These are phyloP conservation scores for Pyricularia pennisetigena DNA, from an alignment of 2,329 filamentous ascomycete genomes.

Conservation along the genomic window DNA sequence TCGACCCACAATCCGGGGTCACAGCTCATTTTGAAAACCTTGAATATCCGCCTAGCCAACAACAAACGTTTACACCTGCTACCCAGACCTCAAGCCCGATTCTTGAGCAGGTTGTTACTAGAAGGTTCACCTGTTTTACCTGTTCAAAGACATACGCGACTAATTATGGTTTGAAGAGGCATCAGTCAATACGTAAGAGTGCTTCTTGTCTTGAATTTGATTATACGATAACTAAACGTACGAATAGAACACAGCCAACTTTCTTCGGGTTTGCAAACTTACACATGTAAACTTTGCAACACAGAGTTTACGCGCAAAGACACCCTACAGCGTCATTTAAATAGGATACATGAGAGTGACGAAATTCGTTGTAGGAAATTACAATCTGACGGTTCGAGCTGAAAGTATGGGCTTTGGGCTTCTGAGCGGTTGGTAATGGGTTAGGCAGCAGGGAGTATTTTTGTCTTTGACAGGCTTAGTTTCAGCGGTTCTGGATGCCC, in stretches of 20 bases:
- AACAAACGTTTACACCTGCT: not conserved
- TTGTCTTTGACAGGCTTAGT: not conserved
- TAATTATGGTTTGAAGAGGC: not conserved
- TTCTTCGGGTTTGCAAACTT: not conserved
- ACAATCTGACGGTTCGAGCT: not conserved
- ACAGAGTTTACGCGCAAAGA: not conserved
- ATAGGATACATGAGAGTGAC: not conserved
- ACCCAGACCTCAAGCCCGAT: not conserved
- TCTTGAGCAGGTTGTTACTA: not conserved
- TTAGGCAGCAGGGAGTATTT: not conserved
- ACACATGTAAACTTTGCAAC: not conserved
- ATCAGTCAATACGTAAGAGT: not conserved
- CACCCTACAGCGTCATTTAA: not conserved
- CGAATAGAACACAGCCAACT: not conserved
- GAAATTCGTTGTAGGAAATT: not conserved
- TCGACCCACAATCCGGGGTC: not conserved
- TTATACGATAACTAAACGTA: not conserved
- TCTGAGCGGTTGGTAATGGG: not conserved
- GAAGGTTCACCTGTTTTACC: not conserved
- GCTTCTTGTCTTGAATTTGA: not conserved
- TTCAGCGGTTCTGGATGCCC: not conserved
- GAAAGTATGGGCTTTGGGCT: not conserved
- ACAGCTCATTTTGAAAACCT: not conserved
- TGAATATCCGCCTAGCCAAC: not conserved
- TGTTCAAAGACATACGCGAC: not conserved